Evolutionary conservation across 805 yeast species (phyloP).

Genomic region (Wickerhamiella kurtzmanii): DNA sequence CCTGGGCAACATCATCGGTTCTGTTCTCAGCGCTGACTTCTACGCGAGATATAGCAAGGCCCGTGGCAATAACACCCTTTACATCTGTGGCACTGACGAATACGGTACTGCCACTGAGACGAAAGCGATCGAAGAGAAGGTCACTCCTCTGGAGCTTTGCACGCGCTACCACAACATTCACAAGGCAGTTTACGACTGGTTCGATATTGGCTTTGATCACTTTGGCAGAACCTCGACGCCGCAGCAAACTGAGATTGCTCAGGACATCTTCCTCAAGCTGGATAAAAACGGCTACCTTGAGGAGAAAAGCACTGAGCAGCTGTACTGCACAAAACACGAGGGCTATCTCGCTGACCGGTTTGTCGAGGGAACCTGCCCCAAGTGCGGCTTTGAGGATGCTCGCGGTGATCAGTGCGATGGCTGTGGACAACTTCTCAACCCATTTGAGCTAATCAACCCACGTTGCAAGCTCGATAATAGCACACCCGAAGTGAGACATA

Average conservation of each 20-base stretch:
- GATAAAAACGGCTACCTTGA: constrained; percentile 67
- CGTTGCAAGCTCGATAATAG: constrained; percentile 86
- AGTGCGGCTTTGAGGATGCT: constrained; percentile 90
- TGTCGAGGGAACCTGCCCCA: constrained; percentile 96
- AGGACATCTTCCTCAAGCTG: constrained; percentile 72
- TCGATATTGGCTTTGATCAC: constrained; percentile 83
- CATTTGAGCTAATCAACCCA: constrained; percentile 86
- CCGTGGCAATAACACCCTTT: constrained; percentile 77
- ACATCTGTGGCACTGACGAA: constrained; percentile 94
- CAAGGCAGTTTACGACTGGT: constrained; percentile 89
- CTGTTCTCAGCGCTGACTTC: constrained; percentile 88
- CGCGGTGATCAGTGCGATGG: constrained; percentile 99
- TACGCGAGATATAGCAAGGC: constrained; percentile 80
- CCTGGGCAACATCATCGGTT: constrained; percentile 91
- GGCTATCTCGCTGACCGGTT: constrained; percentile 91
- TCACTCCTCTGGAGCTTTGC: constrained; percentile 79
- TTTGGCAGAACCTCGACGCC: constrained; percentile 95
- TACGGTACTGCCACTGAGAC: constrained; percentile 99
- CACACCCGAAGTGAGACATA: constrained; percentile 63
- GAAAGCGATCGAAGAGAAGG: constrained; percentile 87
- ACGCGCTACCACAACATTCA: constrained; percentile 82
- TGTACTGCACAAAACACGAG: constrained; percentile 80
- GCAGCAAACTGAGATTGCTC: constrained; percentile 88
- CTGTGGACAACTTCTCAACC: constrained; percentile 81
- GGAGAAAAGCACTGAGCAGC: constrained; percentile 77